These are phyloP conservation scores for Phytophthora fragariaefolia DNA, from an alignment of 352 stramenopile genomes.

Conservation along the genomic window DNA sequence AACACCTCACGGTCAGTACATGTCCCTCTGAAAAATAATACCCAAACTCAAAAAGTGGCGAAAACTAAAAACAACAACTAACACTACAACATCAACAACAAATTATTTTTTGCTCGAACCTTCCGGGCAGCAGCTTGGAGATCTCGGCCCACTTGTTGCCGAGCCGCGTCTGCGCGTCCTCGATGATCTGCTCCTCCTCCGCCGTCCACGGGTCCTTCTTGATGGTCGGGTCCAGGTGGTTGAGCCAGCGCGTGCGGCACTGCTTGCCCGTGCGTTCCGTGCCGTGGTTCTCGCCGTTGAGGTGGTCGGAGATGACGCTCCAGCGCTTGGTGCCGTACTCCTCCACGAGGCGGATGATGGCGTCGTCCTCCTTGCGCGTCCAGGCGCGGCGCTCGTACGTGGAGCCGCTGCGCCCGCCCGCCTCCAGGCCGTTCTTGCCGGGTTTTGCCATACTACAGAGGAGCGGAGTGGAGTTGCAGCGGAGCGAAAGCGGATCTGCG, in stretches of 20 bases:
- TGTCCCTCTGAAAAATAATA: neutral
- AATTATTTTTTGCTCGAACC: slow-evolving; percentile 42
- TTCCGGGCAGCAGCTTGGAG: slow-evolving; percentile 95
- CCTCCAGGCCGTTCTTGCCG: slow-evolving; percentile 53
- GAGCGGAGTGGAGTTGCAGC: neutral
- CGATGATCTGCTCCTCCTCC: slow-evolving; percentile 92
- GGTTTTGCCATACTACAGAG: slow-evolving; percentile 63
- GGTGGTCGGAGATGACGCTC: slow-evolving; percentile 88
- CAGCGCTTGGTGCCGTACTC: slow-evolving; percentile 90
- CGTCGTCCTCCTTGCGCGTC: slow-evolving; percentile 88
- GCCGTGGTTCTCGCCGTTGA: slow-evolving; percentile 86
- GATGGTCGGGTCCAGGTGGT: slow-evolving; percentile 86
- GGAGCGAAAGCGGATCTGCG: slow-evolving; percentile 40
- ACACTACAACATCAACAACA: slow-evolving; percentile 1
- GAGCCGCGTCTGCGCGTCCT: slow-evolving; percentile 87
- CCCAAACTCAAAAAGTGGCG: neutral
- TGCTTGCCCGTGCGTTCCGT: slow-evolving; percentile 88
- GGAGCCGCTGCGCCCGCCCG: slow-evolving; percentile 41
- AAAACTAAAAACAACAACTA: neutral
- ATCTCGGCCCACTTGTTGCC: slow-evolving; percentile 99
- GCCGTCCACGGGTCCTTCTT: slow-evolving; percentile 90
- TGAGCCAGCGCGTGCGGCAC: slow-evolving; percentile 84
- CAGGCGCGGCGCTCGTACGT: slow-evolving; percentile 86
- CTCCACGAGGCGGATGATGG: slow-evolving; percentile 85
- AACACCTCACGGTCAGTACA: neutral